Evolutionary conservation across 768 basidiomycete species (phyloP), one percentile per base, ranked within the genome.

Genomic region (Leccinellum luteum): DNA sequence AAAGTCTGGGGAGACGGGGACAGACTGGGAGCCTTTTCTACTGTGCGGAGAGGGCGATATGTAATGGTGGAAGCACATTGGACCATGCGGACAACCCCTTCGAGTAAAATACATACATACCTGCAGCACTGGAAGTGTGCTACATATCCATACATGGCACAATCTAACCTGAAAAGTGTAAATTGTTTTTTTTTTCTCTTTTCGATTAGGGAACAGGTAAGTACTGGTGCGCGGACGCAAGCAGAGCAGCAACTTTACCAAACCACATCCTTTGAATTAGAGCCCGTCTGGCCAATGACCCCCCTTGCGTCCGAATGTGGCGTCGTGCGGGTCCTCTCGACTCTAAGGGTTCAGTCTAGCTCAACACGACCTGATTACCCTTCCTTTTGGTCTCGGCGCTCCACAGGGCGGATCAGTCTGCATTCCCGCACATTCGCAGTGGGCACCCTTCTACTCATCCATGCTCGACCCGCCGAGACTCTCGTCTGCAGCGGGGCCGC

Each of bases 91-190:
- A 27, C 19, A 59, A 57, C 59, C 54, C 58, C 45, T 62, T 68
- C 56, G 45, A 60, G 59, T 50, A 55, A 69, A 58, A 63, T n/a
- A n/a, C n/a, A n/a, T n/a, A n/a, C 56, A 66, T 57, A 58, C 57
- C 38, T 41, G 38, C 38, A 41, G 17, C 34, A 41, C 45, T 32
- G 44, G 55, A 59, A 35, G 60, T 51, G 60, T 51, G 54, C 25
- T 58, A 30, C 57, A 38, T 62, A 56, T 54, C 64, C 67, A 61
- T 65, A 72, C 51, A 52, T 47, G 64, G 64, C 12, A 56, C 62
- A 73, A 72, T 72, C 61, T 72, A 73, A 51, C 70, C 70, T 32
- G 52, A 73, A 70, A 68, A 57, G 70, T 73, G 59, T 38, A 74
- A 68, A 72, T 72, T 67, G 58, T 7, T 35, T 35, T 35, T 34